Evolutionary conservation across 169 alveolate genomes (phyloP), one percentile per base, ranked within the genome.

Genomic region (Cystoisospora suis): DNA sequence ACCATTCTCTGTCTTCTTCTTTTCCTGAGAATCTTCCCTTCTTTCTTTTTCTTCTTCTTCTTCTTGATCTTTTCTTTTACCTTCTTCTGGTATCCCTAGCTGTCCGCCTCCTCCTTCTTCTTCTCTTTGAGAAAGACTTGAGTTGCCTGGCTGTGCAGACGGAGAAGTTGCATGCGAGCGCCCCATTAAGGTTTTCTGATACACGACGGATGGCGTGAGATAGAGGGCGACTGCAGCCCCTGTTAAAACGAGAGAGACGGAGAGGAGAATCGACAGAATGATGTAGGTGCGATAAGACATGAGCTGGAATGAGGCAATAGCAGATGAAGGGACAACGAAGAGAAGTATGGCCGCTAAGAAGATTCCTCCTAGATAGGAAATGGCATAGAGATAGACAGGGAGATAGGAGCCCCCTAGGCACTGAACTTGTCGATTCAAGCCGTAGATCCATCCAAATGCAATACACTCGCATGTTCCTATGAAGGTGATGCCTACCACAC

Each of bases 371-470:
- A 34, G 56, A 34, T 72, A 72, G 40, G 83, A 38, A 38, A 72
- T 0, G 58, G 58, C 83, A 38, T 72, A 53, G 34, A 72, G 29
- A n/a, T 29, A 34, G 38, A 72, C 56, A 34, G 83, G 83, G 27
- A 72, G 29, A 34, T 23, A 36, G n/a, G n/a, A n/a, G n/a, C n/a
- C n/a, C 3, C 83, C 83, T 0, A 72, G 20, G 7, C 23, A 6
- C 32, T 72, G 58, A 27, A 27, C 49, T 42, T 86, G 91, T 49
- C 91, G 17, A 56, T 75, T 72, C n/a, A 86, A 17, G 12, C 86
- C 91, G 56, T 86, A 72, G 53, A 86, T 59, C 91, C 91, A 86
- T 70, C 91, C 91, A n/a, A 86, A 86, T 36, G 91, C 85, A 40
- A 86, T 3, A 15, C 70, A 4, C 72, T 86, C 91, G 15, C 53